These are phyloP conservation scores for Porogramme epimiltina DNA, from an alignment of 1,284 basidiomycete genomes.

Conservation along the genomic window DNA sequence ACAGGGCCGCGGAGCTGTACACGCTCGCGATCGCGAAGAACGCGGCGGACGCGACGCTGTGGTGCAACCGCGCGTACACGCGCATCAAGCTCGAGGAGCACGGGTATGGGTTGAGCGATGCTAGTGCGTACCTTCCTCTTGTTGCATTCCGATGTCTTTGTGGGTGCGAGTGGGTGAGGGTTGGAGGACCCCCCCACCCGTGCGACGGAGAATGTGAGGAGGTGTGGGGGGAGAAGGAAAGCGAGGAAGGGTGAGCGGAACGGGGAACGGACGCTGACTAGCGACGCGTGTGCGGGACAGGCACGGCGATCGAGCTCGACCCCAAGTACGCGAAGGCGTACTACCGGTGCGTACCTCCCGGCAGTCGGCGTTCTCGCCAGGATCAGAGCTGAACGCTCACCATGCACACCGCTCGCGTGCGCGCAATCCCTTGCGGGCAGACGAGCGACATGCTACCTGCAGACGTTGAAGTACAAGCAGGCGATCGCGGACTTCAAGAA, in stretches of 20 bases:
- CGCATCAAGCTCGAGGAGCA: conserved; percentile 83
- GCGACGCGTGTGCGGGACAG: conserved; percentile 40
- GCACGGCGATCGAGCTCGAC: conserved; percentile 87
- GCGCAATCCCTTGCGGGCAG: conserved; percentile 37
- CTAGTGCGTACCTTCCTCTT: conserved; percentile 56
- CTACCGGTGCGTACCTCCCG: conserved; percentile 57
- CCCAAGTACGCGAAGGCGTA: conserved; percentile 92
- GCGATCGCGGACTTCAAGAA: conserved; percentile 89
- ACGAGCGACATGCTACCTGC: conserved; percentile 90
- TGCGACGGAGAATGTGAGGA: too few species aligned
- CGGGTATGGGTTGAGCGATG: conserved; percentile 80
- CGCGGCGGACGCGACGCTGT: conserved; percentile 73
- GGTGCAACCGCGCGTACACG: conserved; percentile 80
- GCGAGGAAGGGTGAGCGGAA: too few species aligned
- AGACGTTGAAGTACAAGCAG: conserved; percentile 83
- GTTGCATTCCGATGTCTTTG: not conserved
- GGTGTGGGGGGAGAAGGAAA: too few species aligned
- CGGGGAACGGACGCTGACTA: not conserved
- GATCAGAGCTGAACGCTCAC: too few species aligned
- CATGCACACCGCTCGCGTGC: too few species aligned
- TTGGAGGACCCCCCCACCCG: too few species aligned
- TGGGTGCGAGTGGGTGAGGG: not conserved
- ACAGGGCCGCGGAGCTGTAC: conserved; percentile 72
- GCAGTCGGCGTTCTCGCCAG: too few species aligned
- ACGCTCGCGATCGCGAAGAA: conserved; percentile 79